A percentile compares a stretch with the other conserved stretches of the same genome.
phyloP scores from a whole-genome alignment of 2,329 filamentous ascomycete genomes.

The Aspergillus alliaceus region DNA sequence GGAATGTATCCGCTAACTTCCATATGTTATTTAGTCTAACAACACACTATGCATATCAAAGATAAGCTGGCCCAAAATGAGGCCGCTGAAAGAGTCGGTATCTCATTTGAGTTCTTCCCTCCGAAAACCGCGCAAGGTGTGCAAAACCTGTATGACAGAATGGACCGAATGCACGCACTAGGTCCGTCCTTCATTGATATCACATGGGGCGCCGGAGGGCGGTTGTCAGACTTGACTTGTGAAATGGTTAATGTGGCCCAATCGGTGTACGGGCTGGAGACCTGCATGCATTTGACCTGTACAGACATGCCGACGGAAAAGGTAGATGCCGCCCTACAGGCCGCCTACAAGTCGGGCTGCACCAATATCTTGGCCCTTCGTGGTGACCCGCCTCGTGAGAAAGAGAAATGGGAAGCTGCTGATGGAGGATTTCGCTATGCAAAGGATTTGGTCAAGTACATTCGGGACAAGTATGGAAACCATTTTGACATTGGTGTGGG shows the following conservation, averaged over 20 bases:
- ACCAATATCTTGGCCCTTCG: slow-evolving; percentile 94
- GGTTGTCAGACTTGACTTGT: slow-evolving; percentile 85
- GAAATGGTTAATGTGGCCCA: slow-evolving; percentile 98
- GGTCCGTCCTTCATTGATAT: slow-evolving; percentile 97
- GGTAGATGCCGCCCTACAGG: slow-evolving; percentile 82
- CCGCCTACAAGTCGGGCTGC: slow-evolving; percentile 91
- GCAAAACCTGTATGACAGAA: slow-evolving; percentile 98
- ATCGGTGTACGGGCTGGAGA: slow-evolving; percentile 92
- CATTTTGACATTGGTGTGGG: slow-evolving; percentile 98
- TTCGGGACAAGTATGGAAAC: slow-evolving; percentile 73
- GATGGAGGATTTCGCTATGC: slow-evolving; percentile 90
- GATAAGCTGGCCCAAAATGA: slow-evolving; percentile 84
- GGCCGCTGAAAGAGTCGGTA: slow-evolving; percentile 76
- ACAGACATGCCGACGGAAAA: slow-evolving; percentile 95
- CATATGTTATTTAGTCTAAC: slow-evolving; percentile 1
- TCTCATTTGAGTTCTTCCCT: slow-evolving; percentile 99
- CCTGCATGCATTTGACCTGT: slow-evolving; percentile 98
- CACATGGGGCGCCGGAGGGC: slow-evolving; percentile 95
- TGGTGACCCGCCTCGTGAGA: slow-evolving; percentile 89
- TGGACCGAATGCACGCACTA: slow-evolving; percentile 97
- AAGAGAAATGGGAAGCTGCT: slow-evolving; percentile 88
- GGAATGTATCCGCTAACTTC: slow-evolving; percentile 1
- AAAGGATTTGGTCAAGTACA: slow-evolving; percentile 83
- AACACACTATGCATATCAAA: slow-evolving; percentile 82
- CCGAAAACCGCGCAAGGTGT: slow-evolving; percentile 89